Percentiles rank a stretch among this genome's conserved stretches.
These are phyloP conservation scores for Adansonia madagascariensis DNA, from an alignment of 441 rosid species.

Conservation along the genomic window DNA sequence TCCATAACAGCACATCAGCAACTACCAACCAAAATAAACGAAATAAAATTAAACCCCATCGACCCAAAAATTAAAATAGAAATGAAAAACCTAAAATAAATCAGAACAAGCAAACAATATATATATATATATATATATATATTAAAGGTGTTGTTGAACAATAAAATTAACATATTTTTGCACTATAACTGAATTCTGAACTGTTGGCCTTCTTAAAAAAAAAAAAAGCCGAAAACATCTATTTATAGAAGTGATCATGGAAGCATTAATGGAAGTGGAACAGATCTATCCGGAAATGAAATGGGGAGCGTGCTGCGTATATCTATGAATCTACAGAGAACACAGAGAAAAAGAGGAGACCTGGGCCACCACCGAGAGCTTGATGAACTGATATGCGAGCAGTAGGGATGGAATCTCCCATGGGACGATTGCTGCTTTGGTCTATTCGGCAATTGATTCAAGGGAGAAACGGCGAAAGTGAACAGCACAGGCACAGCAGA, in stretches of 20 bases:
- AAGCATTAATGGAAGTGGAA: slow-evolving; percentile 13
- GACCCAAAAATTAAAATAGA: background rate
- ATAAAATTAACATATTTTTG: too few relatives aligned
- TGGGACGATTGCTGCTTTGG: slow-evolving; percentile 30
- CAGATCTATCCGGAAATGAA: slow-evolving; percentile 21
- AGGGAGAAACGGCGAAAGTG: slow-evolving; percentile 9
- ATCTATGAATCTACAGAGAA: too few relatives aligned
- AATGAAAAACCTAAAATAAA: slow-evolving; percentile 5
- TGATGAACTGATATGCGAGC: slow-evolving; percentile 58
- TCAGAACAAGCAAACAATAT: slow-evolving; percentile 8
- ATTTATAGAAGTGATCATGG: background rate
- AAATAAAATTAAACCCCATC: slow-evolving; percentile 14
- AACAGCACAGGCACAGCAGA: background rate
- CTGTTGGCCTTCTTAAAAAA: too few relatives aligned
- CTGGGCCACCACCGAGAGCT: slow-evolving; percentile 66
- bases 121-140: too few relatives aligned
- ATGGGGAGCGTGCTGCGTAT: background rate
- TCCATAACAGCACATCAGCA: slow-evolving; percentile 74
- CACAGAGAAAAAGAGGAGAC: slow-evolving; percentile 35
- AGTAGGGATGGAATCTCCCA: slow-evolving; percentile 59
- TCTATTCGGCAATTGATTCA: slow-evolving; percentile 1
- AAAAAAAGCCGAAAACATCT: background rate
- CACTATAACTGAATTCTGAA: too few relatives aligned
- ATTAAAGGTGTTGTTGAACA: too few relatives aligned
- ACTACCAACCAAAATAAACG: slow-evolving; percentile 47